Conservation (phyloP, 2,329 filamentous ascomycete genomes). For the Karstenula rhodostoma region DNA sequence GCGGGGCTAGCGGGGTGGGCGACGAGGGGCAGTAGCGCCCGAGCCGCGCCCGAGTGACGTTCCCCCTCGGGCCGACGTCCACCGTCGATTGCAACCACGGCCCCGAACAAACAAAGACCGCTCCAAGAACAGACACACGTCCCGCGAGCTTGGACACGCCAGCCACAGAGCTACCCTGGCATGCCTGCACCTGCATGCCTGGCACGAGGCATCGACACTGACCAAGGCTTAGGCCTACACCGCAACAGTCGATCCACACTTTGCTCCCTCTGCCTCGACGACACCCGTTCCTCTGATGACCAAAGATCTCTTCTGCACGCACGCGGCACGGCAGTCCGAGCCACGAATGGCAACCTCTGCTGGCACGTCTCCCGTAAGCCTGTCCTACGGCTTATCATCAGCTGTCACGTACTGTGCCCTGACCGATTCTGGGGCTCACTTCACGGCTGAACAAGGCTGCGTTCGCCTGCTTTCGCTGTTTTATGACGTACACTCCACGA, state of each 20-base stretch:
- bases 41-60: neutral
- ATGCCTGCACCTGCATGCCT: conserved; percentile 1
- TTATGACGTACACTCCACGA: neutral
- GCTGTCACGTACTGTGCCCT: neutral
- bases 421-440: neutral
- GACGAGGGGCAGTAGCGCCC: neutral
- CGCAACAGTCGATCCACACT: neutral
- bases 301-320: neutral
- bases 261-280: neutral
- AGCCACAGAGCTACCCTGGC: neutral
- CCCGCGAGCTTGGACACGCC: neutral
- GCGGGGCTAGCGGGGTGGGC: neutral
- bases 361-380: conserved; percentile 6
- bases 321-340: neutral
- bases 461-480: neutral
- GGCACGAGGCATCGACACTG: neutral
- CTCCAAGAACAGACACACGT: neutral
- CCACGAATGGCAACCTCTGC: neutral
- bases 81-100: neutral
- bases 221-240: neutral
- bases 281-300: neutral
- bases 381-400: neutral
- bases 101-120: neutral
- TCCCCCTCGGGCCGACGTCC: neutral
- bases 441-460: conserved; percentile 8